Evolutionary conservation across 495 filamentous ascomycete species (phyloP).

Genomic region (Talaromyces proteolyticus): DNA sequence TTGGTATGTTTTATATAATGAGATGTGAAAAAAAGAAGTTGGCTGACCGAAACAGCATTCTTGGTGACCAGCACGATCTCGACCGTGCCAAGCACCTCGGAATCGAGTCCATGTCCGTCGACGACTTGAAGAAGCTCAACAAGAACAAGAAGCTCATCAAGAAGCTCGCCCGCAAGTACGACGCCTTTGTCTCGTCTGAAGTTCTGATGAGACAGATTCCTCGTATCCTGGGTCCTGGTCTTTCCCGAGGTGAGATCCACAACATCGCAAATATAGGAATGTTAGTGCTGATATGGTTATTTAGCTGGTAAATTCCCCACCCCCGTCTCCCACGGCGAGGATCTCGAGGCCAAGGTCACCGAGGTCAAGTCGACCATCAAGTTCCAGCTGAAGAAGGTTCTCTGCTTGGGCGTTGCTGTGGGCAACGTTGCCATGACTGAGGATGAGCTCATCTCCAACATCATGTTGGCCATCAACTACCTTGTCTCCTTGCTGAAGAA

Average conservation of each 20-base stretch:
- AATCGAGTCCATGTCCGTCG: conserved; percentile 93
- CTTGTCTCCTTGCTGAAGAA: conserved; percentile 98
- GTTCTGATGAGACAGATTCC: conserved; percentile 98
- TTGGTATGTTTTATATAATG: conserved; percentile 52
- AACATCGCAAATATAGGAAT: neutral
- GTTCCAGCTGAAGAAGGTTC: conserved; percentile 99
- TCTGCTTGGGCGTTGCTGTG: conserved; percentile 98
- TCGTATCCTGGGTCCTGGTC: conserved; percentile 96
- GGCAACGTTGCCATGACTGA: conserved; percentile 96
- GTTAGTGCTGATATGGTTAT: conserved; percentile 7
- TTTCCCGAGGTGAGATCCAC: conserved; percentile 77
- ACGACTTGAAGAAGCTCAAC: conserved; percentile 99
- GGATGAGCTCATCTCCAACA: conserved; percentile 94
- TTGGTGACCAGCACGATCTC: conserved; percentile 99
- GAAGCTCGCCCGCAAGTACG: conserved; percentile 99
- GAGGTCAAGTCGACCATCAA: conserved; percentile 99
- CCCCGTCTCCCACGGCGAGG: conserved; percentile 91
- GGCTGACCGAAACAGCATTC: conserved; percentile 50
- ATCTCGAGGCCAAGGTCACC: conserved; percentile 86
- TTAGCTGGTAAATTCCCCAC: conserved; percentile 98
- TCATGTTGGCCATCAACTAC: conserved; percentile 99
- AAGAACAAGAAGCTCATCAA: conserved; percentile 99
- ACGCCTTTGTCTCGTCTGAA: conserved; percentile 96
- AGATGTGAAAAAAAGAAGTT: conserved; percentile 5
- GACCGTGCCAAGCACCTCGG: conserved; percentile 98